phyloP scores from a whole-genome alignment of 139 green algal species.

The Chlorella sp. region DNA sequence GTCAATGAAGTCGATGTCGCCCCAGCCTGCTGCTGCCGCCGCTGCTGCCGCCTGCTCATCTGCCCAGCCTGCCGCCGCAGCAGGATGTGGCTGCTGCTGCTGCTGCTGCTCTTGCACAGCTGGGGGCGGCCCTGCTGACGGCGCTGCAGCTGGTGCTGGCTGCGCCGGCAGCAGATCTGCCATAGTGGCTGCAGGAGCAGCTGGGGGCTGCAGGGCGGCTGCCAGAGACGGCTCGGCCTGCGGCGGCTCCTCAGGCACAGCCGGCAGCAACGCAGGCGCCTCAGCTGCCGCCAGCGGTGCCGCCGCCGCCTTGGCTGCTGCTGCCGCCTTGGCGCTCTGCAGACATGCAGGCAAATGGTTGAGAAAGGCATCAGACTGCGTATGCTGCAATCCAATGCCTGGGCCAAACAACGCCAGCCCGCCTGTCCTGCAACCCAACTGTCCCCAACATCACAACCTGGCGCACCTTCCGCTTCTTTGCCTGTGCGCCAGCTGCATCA shows the following conservation, averaged over 20 bases:
- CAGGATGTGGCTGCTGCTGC: neutral
- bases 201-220: neutral
- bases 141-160: neutral
- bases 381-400: no score
- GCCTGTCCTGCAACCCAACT: no score
- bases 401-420: no score
- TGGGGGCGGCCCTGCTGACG: neutral
- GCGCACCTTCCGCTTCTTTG: slow-evolving; percentile 11
- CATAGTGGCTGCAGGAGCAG: neutral
- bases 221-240: neutral
- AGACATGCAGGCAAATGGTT: neutral
- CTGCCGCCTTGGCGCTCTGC: neutral
- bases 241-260: neutral
- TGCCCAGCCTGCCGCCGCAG: neutral
- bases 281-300: neutral
- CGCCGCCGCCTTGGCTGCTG: neutral
- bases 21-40: neutral
- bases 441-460: neutral
- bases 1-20: neutral
- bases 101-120: neutral
- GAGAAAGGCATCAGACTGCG: no score
- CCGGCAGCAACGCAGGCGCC: neutral
- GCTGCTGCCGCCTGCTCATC: neutral
- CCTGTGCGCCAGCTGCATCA: neutral
- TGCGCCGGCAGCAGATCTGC: neutral